Conservation (phyloP, 1,284 basidiomycete genomes). For the Fomes fomentarius region DNA sequence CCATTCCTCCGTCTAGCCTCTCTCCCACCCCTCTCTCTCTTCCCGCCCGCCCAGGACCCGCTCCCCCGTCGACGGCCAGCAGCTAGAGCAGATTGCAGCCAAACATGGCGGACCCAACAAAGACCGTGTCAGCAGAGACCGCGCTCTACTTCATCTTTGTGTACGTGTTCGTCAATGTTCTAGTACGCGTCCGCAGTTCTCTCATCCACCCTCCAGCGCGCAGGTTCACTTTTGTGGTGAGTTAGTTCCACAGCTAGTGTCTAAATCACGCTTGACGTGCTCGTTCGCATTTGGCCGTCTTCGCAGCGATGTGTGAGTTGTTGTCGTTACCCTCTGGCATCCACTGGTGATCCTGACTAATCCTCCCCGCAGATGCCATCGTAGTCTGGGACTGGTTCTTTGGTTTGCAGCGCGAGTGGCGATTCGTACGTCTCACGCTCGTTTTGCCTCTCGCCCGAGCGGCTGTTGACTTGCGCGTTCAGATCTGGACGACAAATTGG, state of each 20-base stretch:
- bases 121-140: constrained; percentile 44
- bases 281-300: constrained; percentile 25
- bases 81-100: constrained; percentile 7
- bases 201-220: constrained; percentile 42
- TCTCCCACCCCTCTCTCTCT: constrained; percentile 3
- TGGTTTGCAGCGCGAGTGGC: constrained; percentile 72
- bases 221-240: constrained; percentile 83
- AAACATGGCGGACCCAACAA: constrained; percentile 41
- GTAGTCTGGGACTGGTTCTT: constrained; percentile 84
- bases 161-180: constrained; percentile 43
- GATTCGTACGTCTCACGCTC: constrained; percentile 54
- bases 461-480: constrained; percentile 9
- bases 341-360: not conserved
- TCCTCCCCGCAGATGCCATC: constrained; percentile 59
- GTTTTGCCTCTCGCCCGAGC: not conserved
- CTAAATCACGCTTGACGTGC: not conserved
- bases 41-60: constrained; percentile 2
- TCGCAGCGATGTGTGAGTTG: constrained; percentile 72
- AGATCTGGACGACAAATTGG: constrained; percentile 83
- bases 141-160: constrained; percentile 55
- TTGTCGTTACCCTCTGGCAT: not conserved
- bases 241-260: constrained; percentile 35
- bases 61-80: constrained; percentile 9
- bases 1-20: not conserved
- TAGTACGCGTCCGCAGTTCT: constrained; percentile 14